Evolutionary conservation across 306 rosid genomes (phyloP).

Genomic region (Citrullus amarus): DNA sequence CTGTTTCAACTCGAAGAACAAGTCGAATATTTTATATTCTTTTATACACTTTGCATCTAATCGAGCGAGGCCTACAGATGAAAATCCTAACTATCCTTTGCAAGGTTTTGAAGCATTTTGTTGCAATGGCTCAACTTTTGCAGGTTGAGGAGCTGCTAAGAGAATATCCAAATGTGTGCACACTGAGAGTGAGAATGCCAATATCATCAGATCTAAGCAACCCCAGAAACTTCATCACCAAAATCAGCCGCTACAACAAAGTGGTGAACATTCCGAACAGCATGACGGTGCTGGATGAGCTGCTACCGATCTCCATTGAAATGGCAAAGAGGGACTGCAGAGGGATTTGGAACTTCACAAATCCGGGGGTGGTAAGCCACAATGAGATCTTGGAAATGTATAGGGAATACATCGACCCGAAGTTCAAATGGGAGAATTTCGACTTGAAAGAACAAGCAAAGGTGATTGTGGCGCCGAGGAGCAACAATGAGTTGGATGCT

Average conservation of each 20-base stretch:
- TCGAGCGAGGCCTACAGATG: not conserved
- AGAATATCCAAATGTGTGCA: conserved; percentile 50
- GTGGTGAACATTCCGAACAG: conserved; percentile 68
- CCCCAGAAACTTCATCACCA: conserved; percentile 70
- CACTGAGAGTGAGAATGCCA: conserved; percentile 62
- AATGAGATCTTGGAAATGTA: conserved; percentile 53
- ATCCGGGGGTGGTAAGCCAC: conserved; percentile 67
- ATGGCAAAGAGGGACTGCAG: conserved; percentile 52
- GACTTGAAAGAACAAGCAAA: conserved; percentile 51
- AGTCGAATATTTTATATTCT: not conserved
- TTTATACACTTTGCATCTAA: not conserved
- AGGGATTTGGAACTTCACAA: conserved; percentile 79
- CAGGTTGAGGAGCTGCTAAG: conserved; percentile 56
- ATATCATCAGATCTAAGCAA: conserved; percentile 61
- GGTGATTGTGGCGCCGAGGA: conserved; percentile 54
- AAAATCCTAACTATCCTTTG: not conserved
- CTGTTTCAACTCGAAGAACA: not conserved
- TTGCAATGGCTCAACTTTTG: not conserved
- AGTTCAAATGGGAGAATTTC: conserved; percentile 51
- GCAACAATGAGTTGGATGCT: conserved; percentile 64
- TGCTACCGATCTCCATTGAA: conserved; percentile 52
- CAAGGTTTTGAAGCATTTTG: not conserved
- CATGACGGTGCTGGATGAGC: conserved; percentile 69
- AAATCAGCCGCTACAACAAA: conserved; percentile 42
- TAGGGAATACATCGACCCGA: conserved; percentile 42